Evolutionary conservation across 2,329 filamentous ascomycete species (phyloP), one percentile per base, ranked within the genome.

Genomic region (Alternaria brassicicola): DNA sequence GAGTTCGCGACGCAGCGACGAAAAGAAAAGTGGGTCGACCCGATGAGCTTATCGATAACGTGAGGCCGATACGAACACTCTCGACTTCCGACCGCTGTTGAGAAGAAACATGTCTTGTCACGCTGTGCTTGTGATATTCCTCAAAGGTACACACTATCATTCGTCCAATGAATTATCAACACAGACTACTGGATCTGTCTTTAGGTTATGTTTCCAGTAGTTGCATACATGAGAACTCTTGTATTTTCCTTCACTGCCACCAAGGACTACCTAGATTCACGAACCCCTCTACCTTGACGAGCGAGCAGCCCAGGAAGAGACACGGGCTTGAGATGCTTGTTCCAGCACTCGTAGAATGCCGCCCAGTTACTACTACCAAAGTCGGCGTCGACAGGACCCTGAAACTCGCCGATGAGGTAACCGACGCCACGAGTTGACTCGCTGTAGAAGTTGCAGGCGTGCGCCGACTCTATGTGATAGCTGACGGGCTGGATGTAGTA

Each of bases 341-440:
- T 5, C 54, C 54, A 61, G 28, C 57, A 63, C 43, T 49, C 30
- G 25, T 61, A 63, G 10, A 52, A 63, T 10, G 57, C 61, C 23
- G 57, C 57, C 55, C 51, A 61, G 15, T 58, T 15, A 1, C 9
- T 10, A 2, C 15, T n/a, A 2, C 38, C 47, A 26, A 63, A 63
- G 3, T 23, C 36, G 13, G 38, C 54, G 2, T 61, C 50, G 1
- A 38, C 23, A 4, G 52, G 54, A 3, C 61, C 61, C 12, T 21
- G 8, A 6, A 41, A 61, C 25, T 57, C 28, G 33, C 61, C 61
- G 13, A 63, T 50, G 23, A 51, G 43, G 10, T 48, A 52, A 5
- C 61, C 61, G 5, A 52, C 46, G 2, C 57, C 61, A 13, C 38
- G 33, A 1, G 38, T 50, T 2, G 51, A 21, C 12, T 51, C 42